Conservation (phyloP, 495 filamentous ascomycete species). For the Aspergillus diversus region DNA sequence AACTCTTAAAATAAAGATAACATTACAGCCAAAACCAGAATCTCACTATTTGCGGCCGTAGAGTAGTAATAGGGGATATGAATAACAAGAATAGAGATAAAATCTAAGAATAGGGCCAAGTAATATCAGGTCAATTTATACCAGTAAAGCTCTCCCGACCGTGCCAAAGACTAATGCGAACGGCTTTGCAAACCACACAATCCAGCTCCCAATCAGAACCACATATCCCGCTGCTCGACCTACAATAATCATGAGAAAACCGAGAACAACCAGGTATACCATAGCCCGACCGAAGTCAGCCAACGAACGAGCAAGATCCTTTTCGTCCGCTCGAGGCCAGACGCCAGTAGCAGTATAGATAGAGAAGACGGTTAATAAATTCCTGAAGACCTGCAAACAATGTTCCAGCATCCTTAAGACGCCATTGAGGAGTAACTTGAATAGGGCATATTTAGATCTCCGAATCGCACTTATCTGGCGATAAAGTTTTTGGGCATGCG, state of each 20-base stretch:
- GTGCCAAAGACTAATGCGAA: conserved; percentile 42
- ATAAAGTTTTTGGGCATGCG: conserved; percentile 33
- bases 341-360: conserved; percentile 40
- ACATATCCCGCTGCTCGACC: conserved; percentile 40
- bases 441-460: conserved; percentile 21
- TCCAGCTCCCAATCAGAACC: conserved; percentile 44
- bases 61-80: background rate
- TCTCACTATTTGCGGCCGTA: background rate
- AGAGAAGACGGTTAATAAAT: conserved; percentile 31
- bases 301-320: conserved; percentile 36
- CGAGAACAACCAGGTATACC: conserved; percentile 43
- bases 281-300: conserved; percentile 41
- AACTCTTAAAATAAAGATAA: too few species aligned
- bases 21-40: too few species aligned
- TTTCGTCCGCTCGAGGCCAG: conserved; percentile 38
- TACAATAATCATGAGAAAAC: conserved; percentile 37
- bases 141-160: conserved; percentile 34
- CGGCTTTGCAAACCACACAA: conserved; percentile 47
- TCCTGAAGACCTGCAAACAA: conserved; percentile 40
- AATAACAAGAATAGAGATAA: background rate
- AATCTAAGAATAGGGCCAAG: background rate
- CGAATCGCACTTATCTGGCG: conserved; percentile 32
- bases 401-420: conserved; percentile 42
- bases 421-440: conserved; percentile 33
- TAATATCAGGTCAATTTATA: conserved; percentile 9